Evolutionary conservation across 169 alveolate species (phyloP).

Genomic region (Plasmodium gaboni): DNA sequence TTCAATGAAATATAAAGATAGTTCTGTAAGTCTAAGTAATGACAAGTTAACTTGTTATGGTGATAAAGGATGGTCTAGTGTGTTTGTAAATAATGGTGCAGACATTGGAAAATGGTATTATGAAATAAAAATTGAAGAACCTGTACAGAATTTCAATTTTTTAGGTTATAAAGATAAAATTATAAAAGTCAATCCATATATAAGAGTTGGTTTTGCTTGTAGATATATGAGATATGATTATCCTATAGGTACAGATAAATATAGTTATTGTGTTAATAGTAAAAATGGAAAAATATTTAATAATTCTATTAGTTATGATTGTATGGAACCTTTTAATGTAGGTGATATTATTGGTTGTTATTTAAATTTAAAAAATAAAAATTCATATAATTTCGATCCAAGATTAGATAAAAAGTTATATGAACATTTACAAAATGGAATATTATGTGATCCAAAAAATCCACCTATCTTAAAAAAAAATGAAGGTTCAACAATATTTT

Average conservation of each 20-base stretch:
- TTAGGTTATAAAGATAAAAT: conserved; percentile 51
- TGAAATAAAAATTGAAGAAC: conserved; percentile 79
- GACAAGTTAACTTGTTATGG: conserved; percentile 76
- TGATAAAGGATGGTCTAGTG: conserved; percentile 77
- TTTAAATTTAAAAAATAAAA: conserved; percentile 77
- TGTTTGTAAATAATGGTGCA: conserved; percentile 70
- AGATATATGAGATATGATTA: conserved; percentile 88
- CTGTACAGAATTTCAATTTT: conserved; percentile 54
- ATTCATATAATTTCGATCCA: conserved; percentile 84
- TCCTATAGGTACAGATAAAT: conserved; percentile 86
- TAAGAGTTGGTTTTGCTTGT: conserved; percentile 91
- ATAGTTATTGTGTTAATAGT: conserved; percentile 73
- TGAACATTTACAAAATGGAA: conserved; percentile 87
- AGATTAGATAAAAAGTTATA: conserved; percentile 86
- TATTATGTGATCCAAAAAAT: conserved; percentile 87
- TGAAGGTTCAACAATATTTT: conserved; percentile 84
- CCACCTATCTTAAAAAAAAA: conserved; percentile 82
- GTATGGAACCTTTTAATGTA: conserved; percentile 74
- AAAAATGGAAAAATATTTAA: conserved; percentile 78
- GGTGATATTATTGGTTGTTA: conserved; percentile 86
- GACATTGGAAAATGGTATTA: conserved; percentile 81
- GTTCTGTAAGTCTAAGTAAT: conserved; percentile 40
- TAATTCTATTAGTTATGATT: conserved; percentile 76
- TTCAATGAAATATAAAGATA: conserved; percentile 73
- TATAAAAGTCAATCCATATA: conserved; percentile 21